Evolutionary conservation across 805 yeast species (phyloP).

Genomic region (Metschnikowia lochheadii): DNA sequence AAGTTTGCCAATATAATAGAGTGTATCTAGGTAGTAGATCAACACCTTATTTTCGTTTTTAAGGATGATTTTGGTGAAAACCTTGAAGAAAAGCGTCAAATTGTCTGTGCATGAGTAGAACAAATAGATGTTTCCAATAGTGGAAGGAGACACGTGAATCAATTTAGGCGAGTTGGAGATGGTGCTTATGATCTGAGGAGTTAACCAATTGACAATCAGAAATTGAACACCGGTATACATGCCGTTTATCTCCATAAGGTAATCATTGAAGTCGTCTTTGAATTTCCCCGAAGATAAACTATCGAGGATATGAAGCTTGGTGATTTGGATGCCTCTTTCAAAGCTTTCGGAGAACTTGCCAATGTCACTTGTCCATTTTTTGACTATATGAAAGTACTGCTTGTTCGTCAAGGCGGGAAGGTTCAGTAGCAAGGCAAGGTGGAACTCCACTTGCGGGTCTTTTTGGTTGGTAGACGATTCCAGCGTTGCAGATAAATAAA

Average conservation of each 20-base stretch:
- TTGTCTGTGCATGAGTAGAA: constrained; percentile 38
- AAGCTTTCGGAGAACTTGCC: constrained; percentile 32
- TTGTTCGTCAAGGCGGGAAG: constrained; percentile 52
- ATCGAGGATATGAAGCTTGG: constrained; percentile 31
- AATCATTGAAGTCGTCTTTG: constrained; percentile 10
- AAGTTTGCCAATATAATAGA: constrained; percentile 31
- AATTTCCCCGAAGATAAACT: constrained; percentile 22
- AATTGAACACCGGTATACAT: constrained; percentile 43
- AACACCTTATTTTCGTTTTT: constrained; percentile 39
- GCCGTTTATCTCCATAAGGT: constrained; percentile 11
- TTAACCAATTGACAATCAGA: constrained; percentile 46
- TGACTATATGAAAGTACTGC: constrained; percentile 53
- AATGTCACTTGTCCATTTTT: constrained; percentile 40
- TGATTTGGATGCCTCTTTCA: constrained; percentile 34
- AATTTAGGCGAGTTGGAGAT: constrained; percentile 32
- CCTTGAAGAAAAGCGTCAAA: constrained; percentile 38
- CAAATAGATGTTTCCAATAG: constrained; percentile 28
- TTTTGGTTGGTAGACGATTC: constrained; percentile 8
- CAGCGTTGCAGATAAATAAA: constrained; percentile 50
- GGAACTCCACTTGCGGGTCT: constrained; percentile 35
- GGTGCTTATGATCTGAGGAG: constrained; percentile 37
- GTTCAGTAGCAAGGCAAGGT: constrained; percentile 52
- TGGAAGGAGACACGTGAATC: constrained; percentile 31
- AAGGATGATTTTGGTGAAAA: constrained; percentile 28
- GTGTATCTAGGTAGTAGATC: constrained; percentile 40